Evolutionary conservation across 2,329 filamentous ascomycete species (phyloP).

Genomic region (Claviceps paspali): DNA sequence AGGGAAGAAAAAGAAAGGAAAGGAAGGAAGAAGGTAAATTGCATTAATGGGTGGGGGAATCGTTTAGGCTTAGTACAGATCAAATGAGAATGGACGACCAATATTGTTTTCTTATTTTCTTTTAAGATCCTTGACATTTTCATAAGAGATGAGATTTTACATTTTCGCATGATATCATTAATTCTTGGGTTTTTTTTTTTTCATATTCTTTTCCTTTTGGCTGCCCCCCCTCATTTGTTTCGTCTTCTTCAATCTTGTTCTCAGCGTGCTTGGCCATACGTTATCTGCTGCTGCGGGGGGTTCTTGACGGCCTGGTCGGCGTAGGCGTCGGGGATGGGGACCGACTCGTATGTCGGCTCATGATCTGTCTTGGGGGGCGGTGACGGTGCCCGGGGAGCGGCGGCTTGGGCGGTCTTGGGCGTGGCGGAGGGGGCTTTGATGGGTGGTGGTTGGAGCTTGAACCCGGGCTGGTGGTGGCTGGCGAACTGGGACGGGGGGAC

Average conservation of each 20-base stretch:
- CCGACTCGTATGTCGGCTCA: conserved; percentile 70
- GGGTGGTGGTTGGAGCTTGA: conserved; percentile 78
- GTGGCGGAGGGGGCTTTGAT: conserved; percentile 63
- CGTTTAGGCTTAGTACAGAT: no score
- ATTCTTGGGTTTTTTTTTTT: background rate
- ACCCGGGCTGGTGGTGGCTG: conserved; percentile 40
- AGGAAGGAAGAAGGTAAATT: background rate
- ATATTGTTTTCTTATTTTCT: no score
- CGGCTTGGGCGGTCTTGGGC: conserved; percentile 48
- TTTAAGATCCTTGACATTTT: no score
- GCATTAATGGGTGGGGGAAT: no score
- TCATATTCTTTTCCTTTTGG: background rate
- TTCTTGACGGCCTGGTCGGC: conserved; percentile 38
- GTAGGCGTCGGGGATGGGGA: conserved; percentile 83
- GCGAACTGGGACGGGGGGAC: conserved; percentile 50
- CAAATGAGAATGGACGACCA: no score
- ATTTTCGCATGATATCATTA: background rate
- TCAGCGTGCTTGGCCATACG: conserved; percentile 23
- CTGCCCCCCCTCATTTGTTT: background rate
- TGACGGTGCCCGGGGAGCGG: conserved; percentile 12
- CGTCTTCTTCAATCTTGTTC: background rate
- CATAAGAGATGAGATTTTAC: background rate
- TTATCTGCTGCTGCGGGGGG: conserved; percentile 29
- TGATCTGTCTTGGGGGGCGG: conserved; percentile 47
- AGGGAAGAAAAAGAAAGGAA: background rate